phyloP scores from a whole-genome alignment of 139 green algal genomes.

The Zygnema circumcarinatum region DNA sequence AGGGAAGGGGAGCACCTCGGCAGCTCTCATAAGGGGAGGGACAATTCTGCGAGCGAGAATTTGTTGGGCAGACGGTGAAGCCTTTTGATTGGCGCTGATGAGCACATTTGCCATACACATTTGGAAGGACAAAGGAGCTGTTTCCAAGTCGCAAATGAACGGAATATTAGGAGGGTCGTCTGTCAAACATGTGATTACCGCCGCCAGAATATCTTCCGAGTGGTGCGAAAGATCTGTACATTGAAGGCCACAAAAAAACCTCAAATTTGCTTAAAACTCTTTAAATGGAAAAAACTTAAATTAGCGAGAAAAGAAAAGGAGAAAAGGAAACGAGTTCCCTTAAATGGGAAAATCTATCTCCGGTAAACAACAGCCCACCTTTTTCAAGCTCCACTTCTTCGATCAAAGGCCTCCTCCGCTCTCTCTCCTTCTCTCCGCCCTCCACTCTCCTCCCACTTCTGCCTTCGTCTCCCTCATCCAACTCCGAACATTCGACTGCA shows the following conservation, averaged over 20 bases:
- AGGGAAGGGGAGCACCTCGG: neutral
- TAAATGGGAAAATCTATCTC: too few relatives aligned
- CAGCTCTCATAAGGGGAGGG: conserved; percentile 4
- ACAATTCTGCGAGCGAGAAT: neutral
- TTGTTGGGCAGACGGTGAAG: neutral
- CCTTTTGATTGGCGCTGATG: conserved; percentile 9
- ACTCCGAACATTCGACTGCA: too few relatives aligned
- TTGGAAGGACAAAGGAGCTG: neutral
- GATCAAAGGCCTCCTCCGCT: neutral
- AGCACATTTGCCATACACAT: conserved; percentile 9
- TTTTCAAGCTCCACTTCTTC: too few relatives aligned
- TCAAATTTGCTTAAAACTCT: neutral
- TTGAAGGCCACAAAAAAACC: neutral
- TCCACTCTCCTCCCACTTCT: neutral
- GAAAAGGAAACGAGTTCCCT: neutral
- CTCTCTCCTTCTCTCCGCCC: neutral
- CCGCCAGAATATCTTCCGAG: too few relatives aligned
- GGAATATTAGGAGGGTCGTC: neutral
- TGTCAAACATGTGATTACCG: too few relatives aligned
- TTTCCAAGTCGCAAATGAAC: neutral
- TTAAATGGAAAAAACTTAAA: neutral
- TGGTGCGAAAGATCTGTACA: neutral
- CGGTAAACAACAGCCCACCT: too few relatives aligned
- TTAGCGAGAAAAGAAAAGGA: neutral
- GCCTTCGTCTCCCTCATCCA: neutral